A percentile compares a stretch with the other conserved stretches of the same genome.
Evolutionary conservation across 2,329 filamentous ascomycete species (phyloP).

Genomic region (Cordyceps farinosa): DNA sequence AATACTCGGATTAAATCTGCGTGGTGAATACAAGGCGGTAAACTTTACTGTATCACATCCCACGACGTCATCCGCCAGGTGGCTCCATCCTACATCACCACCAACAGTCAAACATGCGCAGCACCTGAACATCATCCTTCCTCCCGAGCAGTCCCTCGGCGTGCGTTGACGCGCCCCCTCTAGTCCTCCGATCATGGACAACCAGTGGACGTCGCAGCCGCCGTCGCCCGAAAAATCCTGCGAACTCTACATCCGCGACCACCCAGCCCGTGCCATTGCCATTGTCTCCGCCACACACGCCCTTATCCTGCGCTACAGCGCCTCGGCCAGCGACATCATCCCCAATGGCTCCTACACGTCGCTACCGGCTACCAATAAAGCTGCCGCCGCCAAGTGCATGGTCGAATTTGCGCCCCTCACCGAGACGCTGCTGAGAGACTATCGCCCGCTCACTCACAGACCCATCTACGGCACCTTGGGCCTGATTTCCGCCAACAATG

Average conservation of each 20-base stretch:
- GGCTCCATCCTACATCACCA: conserved; percentile 5
- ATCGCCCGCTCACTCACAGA: conserved; percentile 68
- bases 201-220: conserved; percentile 45
- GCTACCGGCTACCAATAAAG: conserved; percentile 42
- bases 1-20: not conserved
- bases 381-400: conserved; percentile 65
- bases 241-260: conserved; percentile 79
- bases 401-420: conserved; percentile 74
- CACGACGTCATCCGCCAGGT: conserved; percentile 11
- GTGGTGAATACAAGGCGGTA: not conserved
- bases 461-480: conserved; percentile 83
- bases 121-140: not conserved
- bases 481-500: conserved; percentile 74
- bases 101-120: conserved; percentile 1
- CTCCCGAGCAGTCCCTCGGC: conserved; percentile 1
- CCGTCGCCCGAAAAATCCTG: conserved; percentile 59
- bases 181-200: conserved; percentile 43
- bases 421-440: conserved; percentile 67
- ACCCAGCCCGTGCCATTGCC: conserved; percentile 82
- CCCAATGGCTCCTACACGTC: conserved; percentile 58
- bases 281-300: conserved; percentile 76
- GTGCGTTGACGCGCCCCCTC: conserved; percentile 1
- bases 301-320: conserved; percentile 78
- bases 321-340: conserved; percentile 57
- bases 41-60: not conserved